phyloP scores from a whole-genome alignment of 2,329 filamentous ascomycete species.

The Alternaria arborescens region DNA sequence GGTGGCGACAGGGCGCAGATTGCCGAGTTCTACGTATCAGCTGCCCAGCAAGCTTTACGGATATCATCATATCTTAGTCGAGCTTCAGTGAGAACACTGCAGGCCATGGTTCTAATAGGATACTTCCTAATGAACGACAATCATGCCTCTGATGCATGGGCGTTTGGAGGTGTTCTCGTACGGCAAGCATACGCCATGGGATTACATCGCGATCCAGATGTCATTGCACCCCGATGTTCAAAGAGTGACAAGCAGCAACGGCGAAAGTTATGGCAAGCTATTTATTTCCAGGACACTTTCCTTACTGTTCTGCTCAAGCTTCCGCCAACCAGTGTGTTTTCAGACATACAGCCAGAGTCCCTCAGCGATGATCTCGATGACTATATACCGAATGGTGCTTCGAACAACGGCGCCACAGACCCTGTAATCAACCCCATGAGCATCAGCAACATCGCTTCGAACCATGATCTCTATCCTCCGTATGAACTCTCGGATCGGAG shows the following conservation, averaged over 20 bases:
- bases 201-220: slow-evolving; percentile 79
- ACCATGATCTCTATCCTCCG: slow-evolving; percentile 49
- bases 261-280: slow-evolving; percentile 82
- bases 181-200: slow-evolving; percentile 84
- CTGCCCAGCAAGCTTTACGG: slow-evolving; percentile 78
- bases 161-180: slow-evolving; percentile 79
- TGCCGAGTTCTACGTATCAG: slow-evolving; percentile 82
- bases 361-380: slow-evolving; percentile 72
- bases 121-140: slow-evolving; percentile 90
- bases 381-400: slow-evolving; percentile 70
- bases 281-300: slow-evolving; percentile 82
- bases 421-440: slow-evolving; percentile 61
- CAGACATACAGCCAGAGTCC: slow-evolving; percentile 79
- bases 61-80: slow-evolving; percentile 80
- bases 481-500: slow-evolving; percentile 50
- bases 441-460: slow-evolving; percentile 59
- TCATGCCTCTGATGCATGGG: slow-evolving; percentile 83
- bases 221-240: slow-evolving; percentile 71
- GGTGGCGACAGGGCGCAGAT: slow-evolving; percentile 74
- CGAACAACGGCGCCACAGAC: slow-evolving; percentile 45
- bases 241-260: slow-evolving; percentile 79
- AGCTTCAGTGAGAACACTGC: slow-evolving; percentile 75
- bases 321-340: slow-evolving; percentile 80
- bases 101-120: slow-evolving; percentile 82
- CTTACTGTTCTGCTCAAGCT: slow-evolving; percentile 79